Conservation (phyloP, 495 filamentous ascomycete species). For the Cudoniella acicularis region DNA sequence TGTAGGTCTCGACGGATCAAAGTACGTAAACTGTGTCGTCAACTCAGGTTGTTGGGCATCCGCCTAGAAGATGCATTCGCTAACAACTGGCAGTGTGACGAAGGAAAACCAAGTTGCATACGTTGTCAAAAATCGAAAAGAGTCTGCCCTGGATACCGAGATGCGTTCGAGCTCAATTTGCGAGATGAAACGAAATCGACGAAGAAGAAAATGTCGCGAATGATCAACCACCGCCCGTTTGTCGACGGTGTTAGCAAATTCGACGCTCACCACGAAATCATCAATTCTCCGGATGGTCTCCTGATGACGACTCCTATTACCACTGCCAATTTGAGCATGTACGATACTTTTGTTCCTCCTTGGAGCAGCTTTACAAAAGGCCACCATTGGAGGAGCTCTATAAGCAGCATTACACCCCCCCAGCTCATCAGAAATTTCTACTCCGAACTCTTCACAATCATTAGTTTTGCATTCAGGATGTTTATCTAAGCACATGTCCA, state of each 20-base stretch:
- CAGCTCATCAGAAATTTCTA: background rate
- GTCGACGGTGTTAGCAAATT: background rate
- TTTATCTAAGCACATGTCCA: slow-evolving; percentile 21
- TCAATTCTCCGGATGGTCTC: background rate
- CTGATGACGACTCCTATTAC: background rate
- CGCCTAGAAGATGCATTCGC: background rate
- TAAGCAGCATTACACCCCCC: background rate
- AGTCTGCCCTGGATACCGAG: slow-evolving; percentile 62
- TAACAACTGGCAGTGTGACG: slow-evolving; percentile 54
- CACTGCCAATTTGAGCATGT: background rate
- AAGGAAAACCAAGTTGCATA: slow-evolving; percentile 61
- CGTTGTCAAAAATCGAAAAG: slow-evolving; percentile 64
- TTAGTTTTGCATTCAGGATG: background rate
- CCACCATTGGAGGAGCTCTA: background rate
- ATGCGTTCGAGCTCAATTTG: slow-evolving; percentile 64
- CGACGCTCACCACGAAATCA: background rate
- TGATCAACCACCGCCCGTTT: background rate
- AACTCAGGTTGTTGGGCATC: background rate
- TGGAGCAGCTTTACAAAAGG: background rate
- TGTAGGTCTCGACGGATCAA: slow-evolving; percentile 67
- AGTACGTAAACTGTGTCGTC: slow-evolving; percentile 44
- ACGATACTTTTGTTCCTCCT: background rate
- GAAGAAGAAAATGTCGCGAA: slow-evolving; percentile 40
- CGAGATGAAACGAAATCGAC: slow-evolving; percentile 59
- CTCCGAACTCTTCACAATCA: background rate